A percentile compares a stretch with the other conserved stretches of the same genome.
phyloP scores from a whole-genome alignment of 805 yeast genomes.

The Clavispora phyllophila region DNA sequence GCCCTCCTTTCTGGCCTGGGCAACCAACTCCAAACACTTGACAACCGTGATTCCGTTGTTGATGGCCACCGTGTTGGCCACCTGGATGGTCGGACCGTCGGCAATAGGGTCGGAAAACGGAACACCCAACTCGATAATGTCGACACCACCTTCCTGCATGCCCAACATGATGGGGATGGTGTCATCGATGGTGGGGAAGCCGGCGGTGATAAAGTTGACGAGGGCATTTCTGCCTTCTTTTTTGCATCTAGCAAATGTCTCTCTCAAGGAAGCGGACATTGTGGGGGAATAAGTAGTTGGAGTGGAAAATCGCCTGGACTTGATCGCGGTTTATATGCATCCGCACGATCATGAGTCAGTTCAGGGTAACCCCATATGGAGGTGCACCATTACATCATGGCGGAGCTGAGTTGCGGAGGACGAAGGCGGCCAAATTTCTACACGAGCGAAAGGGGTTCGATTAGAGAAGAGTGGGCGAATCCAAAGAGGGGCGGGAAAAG shows the following conservation, averaged over 20 bases:
- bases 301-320: background rate
- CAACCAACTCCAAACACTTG: constrained; percentile 65
- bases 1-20: constrained; percentile 73
- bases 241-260: constrained; percentile 57
- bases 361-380: constrained; percentile 24
- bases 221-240: constrained; percentile 76
- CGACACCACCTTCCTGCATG: constrained; percentile 93
- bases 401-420: background rate
- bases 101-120: constrained; percentile 99
- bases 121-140: constrained; percentile 88
- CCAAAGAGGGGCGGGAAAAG: no score
- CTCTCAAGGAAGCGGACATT: constrained; percentile 53
- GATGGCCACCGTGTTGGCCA: constrained; percentile 77
- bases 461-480: no score
- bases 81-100: constrained; percentile 96
- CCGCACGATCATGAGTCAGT: constrained; percentile 23
- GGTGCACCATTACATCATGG: background rate
- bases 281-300: background rate
- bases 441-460: no score
- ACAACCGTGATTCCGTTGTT: constrained; percentile 74
- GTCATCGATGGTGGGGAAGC: constrained; percentile 82
- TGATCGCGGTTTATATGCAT: constrained; percentile 3
- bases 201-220: constrained; percentile 91
- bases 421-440: no score
- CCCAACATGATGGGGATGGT: constrained; percentile 83